Percentiles rank a stretch among this genome's conserved stretches.
These are phyloP conservation scores for Thoreauomyces humboldtii DNA, from an alignment of 192 early-diverging fungal species.

Conservation along the genomic window DNA sequence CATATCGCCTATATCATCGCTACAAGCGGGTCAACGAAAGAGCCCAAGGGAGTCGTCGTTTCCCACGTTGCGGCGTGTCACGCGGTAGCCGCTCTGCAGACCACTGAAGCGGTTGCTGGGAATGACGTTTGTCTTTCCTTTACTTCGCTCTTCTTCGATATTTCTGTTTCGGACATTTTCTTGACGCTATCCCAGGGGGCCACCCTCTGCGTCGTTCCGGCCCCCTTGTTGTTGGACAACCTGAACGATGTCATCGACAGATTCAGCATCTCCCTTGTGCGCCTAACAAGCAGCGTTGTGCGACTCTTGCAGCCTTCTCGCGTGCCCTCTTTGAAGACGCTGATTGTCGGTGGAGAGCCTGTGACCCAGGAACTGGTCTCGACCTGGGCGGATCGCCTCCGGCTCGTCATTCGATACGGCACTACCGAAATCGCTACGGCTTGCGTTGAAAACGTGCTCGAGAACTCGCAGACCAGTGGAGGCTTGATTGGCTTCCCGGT, in stretches of 20 bases:
- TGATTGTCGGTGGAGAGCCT: conserved; percentile 14
- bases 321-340: background rate
- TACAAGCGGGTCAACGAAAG: conserved; percentile 36
- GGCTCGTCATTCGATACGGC: background rate
- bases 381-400: conserved; percentile 8
- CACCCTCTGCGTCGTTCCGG: background rate
- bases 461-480: background rate
- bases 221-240: background rate
- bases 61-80: no score
- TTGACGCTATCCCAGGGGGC: background rate
- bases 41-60: conserved; percentile 39
- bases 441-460: background rate
- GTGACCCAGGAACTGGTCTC: conserved; percentile 4
- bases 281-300: conserved; percentile 10
- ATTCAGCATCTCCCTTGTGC: background rate
- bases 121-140: no score
- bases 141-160: conserved; percentile 8
- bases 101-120: no score
- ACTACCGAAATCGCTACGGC: background rate
- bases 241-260: background rate
- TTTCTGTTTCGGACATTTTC: conserved; percentile 20
- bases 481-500: conserved; percentile 24
- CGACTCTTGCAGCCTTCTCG: background rate
- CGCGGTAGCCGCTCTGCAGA: no score
- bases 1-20: conserved; percentile 5